A percentile compares a stretch with the other conserved stretches of the same genome.
Conservation (phyloP, 75 land plant genomes). For the Pseudotsuga menziesii region DNA sequence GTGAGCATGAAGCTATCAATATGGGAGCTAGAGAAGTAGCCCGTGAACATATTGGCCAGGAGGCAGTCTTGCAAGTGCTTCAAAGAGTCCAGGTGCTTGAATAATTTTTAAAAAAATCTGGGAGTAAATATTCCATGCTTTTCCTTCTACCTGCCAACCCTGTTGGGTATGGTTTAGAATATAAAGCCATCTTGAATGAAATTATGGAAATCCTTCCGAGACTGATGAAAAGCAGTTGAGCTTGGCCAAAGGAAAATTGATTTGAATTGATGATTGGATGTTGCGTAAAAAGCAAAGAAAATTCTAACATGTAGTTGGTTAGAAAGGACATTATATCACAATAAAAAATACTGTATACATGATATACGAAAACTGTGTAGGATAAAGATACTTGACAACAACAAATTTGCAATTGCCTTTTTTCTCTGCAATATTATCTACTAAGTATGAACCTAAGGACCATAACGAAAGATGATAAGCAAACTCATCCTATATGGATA, state of each 20-base stretch:
- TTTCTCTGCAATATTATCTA: too few species aligned
- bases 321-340: too few species aligned
- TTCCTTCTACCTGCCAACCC: background rate
- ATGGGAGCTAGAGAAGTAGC: slow-evolving; percentile 13
- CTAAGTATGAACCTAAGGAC: too few species aligned
- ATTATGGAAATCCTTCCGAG: background rate
- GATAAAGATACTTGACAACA: too few species aligned
- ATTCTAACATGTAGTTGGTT: too few species aligned
- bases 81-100: slow-evolving; percentile 12
- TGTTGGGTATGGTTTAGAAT: background rate
- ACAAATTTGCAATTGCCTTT: too few species aligned
- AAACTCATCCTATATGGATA: too few species aligned
- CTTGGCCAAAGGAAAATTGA: background rate
- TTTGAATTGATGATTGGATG: background rate
- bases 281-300: too few species aligned
- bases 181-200: background rate
- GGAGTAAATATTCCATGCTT: background rate
- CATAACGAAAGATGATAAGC: too few species aligned
- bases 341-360: too few species aligned
- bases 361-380: too few species aligned
- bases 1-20: slow-evolving; percentile 5
- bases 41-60: slow-evolving; percentile 11
- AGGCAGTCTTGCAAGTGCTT: slow-evolving; percentile 16
- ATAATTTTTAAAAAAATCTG: background rate
- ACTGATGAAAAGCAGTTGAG: background rate